Conservation (phyloP, 2,329 filamentous ascomycete genomes). For the Arachnomyces sp. region DNA sequence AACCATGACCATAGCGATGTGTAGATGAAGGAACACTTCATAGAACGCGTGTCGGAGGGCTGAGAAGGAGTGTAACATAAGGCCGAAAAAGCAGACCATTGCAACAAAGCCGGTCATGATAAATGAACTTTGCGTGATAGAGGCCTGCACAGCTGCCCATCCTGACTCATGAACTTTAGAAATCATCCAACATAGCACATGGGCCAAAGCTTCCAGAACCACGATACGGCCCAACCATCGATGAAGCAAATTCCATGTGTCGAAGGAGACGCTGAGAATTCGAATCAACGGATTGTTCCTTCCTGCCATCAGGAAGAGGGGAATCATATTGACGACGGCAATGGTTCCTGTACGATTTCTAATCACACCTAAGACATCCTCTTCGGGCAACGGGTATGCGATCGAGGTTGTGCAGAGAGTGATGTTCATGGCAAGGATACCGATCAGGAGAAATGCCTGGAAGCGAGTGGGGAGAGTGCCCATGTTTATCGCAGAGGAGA, state of each 20-base stretch:
- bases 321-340: constrained; percentile 31
- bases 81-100: constrained; percentile 52
- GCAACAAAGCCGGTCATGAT: constrained; percentile 39
- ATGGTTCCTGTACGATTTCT: constrained; percentile 36
- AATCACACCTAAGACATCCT: constrained; percentile 31
- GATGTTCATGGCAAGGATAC: constrained; percentile 36
- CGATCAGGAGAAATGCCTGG: constrained; percentile 34
- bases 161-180: constrained; percentile 51
- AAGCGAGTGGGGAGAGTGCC: constrained; percentile 41
- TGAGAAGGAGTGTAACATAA: constrained; percentile 65
- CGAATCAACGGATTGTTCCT: constrained; percentile 33
- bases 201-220: constrained; percentile 60
- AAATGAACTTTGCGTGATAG: constrained; percentile 26
- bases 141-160: constrained; percentile 28
- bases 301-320: constrained; percentile 29
- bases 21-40: constrained; percentile 85
- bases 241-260: constrained; percentile 52
- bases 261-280: constrained; percentile 28
- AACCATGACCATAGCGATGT: constrained; percentile 67
- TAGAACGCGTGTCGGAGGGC: constrained; percentile 90
- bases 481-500: constrained; percentile 38
- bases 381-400: constrained; percentile 29
- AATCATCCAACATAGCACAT: constrained; percentile 66
- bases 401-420: constrained; percentile 45
- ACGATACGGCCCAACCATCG: constrained; percentile 69